A percentile compares a stretch with the other conserved stretches of the same genome.
Evolutionary conservation across 805 yeast genomes (phyloP).

Genomic region (Saccharomyces jurei): DNA sequence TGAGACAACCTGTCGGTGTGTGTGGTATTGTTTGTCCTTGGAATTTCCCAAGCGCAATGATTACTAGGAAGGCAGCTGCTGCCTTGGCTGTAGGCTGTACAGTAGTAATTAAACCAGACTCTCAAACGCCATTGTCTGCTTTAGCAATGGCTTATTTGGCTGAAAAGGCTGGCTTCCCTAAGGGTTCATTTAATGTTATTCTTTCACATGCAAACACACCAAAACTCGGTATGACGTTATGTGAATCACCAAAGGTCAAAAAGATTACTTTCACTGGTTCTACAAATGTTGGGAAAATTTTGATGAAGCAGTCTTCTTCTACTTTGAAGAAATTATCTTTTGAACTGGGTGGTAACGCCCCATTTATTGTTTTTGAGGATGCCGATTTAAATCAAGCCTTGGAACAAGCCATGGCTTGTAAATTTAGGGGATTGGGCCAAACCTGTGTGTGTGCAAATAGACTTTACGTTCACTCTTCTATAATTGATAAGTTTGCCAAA

Average conservation of each 20-base stretch:
- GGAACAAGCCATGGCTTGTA: slow-evolving; percentile 43
- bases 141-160: slow-evolving; percentile 49
- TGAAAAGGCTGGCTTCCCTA: slow-evolving; percentile 54
- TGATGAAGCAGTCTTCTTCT: slow-evolving; percentile 49
- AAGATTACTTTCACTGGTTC: slow-evolving; percentile 62
- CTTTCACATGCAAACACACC: slow-evolving; percentile 45
- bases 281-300: slow-evolving; percentile 50
- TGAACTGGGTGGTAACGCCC: slow-evolving; percentile 65
- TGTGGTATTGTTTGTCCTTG: slow-evolving; percentile 59
- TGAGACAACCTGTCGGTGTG: slow-evolving; percentile 56
- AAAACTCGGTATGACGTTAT: slow-evolving; percentile 42
- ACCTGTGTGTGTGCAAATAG: slow-evolving; percentile 61
- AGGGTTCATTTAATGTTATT: slow-evolving; percentile 48
- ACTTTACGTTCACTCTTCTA: slow-evolving; percentile 44
- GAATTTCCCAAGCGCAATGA: slow-evolving; percentile 64
- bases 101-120: slow-evolving; percentile 51
- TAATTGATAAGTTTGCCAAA: slow-evolving; percentile 42
- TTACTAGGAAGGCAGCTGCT: slow-evolving; percentile 56
- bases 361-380: slow-evolving; percentile 53
- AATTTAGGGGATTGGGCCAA: slow-evolving; percentile 56
- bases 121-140: slow-evolving; percentile 53
- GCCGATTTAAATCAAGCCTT: slow-evolving; percentile 52
- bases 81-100: slow-evolving; percentile 63
- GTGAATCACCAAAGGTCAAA: slow-evolving; percentile 41
- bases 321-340: slow-evolving; percentile 53